Evolutionary conservation across 495 filamentous ascomycete genomes (phyloP), one percentile per base, ranked within the genome.

Genomic region (Penicillium fimorum): DNA sequence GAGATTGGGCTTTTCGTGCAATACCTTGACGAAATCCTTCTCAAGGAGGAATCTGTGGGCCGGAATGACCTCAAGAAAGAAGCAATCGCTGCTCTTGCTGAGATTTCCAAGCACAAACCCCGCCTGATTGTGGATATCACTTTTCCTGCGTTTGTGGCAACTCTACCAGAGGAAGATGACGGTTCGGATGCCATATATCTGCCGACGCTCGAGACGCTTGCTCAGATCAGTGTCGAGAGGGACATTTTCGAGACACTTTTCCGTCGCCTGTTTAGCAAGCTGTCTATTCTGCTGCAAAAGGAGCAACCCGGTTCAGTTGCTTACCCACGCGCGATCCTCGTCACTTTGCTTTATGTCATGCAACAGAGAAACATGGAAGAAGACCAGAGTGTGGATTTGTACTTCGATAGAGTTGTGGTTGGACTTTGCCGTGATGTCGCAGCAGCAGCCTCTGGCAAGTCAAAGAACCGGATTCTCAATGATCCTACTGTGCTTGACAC

Each of bases 61-160:
- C 77, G 78, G 49, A 78, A 81, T 58, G 77, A 86, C 53, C 66
- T 87, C 53, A 82, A 83, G 60, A 79, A 82, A 37, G 80, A 84
- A 62, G 84, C 87, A n/a, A 82, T 90, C 47, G 67, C 77, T 43
- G 80, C 81, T 41, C 72, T 91, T 41, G 76, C 82, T 10, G 80
- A 85, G 30, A 79, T 91, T 47, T 87, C 87, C 8, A 85, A 80
- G 57, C 76, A 83, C 49, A 87, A 85, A 59, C 82, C 86, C 12
- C 78, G 79, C n/a, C 66, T 87, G 24, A 84, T 91, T 18, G 82
- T 88, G 69, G 80, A 89, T 47, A 84, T 85, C 30, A 87, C 87
- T 0, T 85, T 91, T 68, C 87, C 87, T 13, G 83, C 83, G 10
- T 89, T 91, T 62, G 82, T 90, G 73, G 87, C 87, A 1, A 80